Conservation (phyloP, 2,329 filamentous ascomycete species). For the Aspergillus ochraceus region DNA sequence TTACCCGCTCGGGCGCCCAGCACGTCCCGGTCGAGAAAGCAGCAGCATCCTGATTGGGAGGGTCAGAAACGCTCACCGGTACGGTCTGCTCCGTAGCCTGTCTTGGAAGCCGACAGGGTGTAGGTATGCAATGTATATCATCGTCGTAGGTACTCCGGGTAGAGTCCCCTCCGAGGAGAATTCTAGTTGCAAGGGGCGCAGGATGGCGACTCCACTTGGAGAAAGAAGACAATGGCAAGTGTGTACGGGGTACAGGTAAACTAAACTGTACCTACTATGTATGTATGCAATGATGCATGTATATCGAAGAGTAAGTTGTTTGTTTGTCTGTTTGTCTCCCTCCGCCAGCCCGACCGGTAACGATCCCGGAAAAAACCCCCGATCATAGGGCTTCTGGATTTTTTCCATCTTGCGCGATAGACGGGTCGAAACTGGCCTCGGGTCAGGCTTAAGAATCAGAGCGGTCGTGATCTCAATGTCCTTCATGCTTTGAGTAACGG, state of each 20-base stretch:
- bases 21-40: too few species aligned
- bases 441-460: neutral
- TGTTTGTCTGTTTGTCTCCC: neutral
- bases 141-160: neutral
- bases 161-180: neutral
- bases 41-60: neutral
- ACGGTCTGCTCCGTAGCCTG: neutral
- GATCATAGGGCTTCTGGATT: neutral
- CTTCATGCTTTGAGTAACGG: neutral
- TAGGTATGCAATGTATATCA: neutral
- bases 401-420: constrained; percentile 8
- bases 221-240: neutral
- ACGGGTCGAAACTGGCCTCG: constrained; percentile 3
- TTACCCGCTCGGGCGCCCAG: constrained; percentile 13
- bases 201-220: neutral
- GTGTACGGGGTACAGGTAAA: neutral
- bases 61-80: neutral
- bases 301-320: neutral
- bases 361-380: neutral
- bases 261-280: too few species aligned
- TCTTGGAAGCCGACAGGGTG: neutral
- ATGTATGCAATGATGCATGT: neutral
- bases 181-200: neutral
- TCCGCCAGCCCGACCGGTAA: neutral
- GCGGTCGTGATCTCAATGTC: neutral